These are phyloP conservation scores for Daldinia eschscholtzii DNA, from an alignment of 2,329 filamentous ascomycete species.

Conservation along the genomic window DNA sequence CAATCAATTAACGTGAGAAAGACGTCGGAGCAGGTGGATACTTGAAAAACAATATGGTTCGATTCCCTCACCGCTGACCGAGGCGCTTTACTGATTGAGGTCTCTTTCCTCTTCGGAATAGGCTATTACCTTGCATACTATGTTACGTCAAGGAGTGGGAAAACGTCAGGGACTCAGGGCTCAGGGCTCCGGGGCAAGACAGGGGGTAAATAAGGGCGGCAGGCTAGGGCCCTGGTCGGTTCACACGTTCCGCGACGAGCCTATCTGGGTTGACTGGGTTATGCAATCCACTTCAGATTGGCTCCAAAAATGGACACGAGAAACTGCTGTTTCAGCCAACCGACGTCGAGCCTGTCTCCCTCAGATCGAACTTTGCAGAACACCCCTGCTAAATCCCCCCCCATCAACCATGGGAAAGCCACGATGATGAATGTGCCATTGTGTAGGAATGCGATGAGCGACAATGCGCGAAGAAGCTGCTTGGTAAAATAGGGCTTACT, in stretches of 20 bases:
- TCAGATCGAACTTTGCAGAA: slow-evolving; percentile 47
- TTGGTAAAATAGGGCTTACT: slow-evolving; percentile 22
- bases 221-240: slow-evolving; percentile 35
- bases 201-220: slow-evolving; percentile 34
- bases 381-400: slow-evolving; percentile 37
- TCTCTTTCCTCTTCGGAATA: slow-evolving; percentile 41
- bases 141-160: slow-evolving; percentile 40
- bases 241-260: slow-evolving; percentile 43
- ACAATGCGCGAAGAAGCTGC: slow-evolving; percentile 21
- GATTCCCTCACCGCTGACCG: slow-evolving; percentile 46
- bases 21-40: slow-evolving; percentile 36
- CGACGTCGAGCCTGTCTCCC: slow-evolving; percentile 44
- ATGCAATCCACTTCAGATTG: slow-evolving; percentile 46
- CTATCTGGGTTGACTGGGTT: slow-evolving; percentile 44
- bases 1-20: slow-evolving; percentile 38
- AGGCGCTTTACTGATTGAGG: slow-evolving; percentile 35
- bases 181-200: slow-evolving; percentile 37
- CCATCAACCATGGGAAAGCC: slow-evolving; percentile 34
- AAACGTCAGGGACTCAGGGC: slow-evolving; percentile 35
- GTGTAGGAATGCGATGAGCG: slow-evolving; percentile 37
- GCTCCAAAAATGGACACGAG: slow-evolving; percentile 60
- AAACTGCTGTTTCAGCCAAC: slow-evolving; percentile 59
- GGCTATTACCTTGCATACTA: slow-evolving; percentile 39
- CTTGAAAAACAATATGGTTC: slow-evolving; percentile 36
- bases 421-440: slow-evolving; percentile 39